These are phyloP conservation scores for Vanderwaltozyma polyspora DNA, from an alignment of 805 yeast species.

Conservation along the genomic window DNA sequence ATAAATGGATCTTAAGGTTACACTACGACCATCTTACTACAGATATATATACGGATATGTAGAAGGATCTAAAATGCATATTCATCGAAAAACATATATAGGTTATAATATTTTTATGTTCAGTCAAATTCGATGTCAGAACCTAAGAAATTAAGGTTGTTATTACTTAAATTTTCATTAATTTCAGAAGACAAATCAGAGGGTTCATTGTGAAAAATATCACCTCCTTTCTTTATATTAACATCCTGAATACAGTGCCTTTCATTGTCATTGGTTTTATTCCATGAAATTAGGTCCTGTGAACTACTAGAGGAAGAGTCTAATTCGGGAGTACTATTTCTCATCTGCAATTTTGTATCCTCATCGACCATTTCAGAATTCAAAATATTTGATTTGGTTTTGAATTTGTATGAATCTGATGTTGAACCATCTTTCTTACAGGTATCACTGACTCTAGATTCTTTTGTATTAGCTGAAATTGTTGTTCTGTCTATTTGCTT, in stretches of 20 bases:
- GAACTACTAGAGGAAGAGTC: not conserved
- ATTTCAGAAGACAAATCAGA: not conserved
- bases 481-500: not conserved
- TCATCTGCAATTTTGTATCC: not conserved
- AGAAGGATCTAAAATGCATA: no score
- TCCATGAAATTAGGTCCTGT: not conserved
- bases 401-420: not conserved
- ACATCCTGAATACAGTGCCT: no score
- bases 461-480: not conserved
- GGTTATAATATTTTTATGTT: no score
- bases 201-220: not conserved
- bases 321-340: not conserved
- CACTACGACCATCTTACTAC: no score
- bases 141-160: conserved; percentile 11
- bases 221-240: no score
- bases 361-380: not conserved
- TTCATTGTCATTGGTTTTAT: no score
- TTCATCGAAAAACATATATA: no score
- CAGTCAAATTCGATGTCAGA: conserved; percentile 9
- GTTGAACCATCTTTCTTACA: not conserved
- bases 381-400: not conserved
- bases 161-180: not conserved
- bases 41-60: no score
- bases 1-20: no score
- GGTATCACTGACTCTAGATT: not conserved